Evolutionary conservation across 108 stramenopile species (phyloP).

Genomic region (Cylindrotheca closterium): DNA sequence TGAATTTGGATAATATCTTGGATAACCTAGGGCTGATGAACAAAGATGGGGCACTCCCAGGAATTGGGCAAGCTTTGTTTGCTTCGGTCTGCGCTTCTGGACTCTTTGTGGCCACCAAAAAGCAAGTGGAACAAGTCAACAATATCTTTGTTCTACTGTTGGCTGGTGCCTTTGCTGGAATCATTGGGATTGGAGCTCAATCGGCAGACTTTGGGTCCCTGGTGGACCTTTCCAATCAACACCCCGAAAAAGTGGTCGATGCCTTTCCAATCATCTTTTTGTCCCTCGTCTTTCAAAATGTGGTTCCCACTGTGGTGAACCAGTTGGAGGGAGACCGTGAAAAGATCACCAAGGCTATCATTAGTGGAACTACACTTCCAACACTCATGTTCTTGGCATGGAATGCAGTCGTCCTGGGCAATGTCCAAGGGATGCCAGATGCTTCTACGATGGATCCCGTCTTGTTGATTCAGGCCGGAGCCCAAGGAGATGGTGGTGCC

Average conservation of each 20-base stretch:
- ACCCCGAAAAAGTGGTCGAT: constrained; percentile 62
- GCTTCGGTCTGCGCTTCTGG: constrained; percentile 33
- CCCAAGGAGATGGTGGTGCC: constrained; percentile 6
- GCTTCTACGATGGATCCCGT: constrained; percentile 38
- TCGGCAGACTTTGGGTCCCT: constrained; percentile 57
- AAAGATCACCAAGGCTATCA: constrained; percentile 74
- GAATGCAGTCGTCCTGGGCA: constrained; percentile 83
- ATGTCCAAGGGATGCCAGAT: constrained; percentile 28
- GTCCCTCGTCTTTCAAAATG: constrained; percentile 84
- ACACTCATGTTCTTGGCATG: constrained; percentile 83
- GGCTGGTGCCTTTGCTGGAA: constrained; percentile 49
- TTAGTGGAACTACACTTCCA: constrained; percentile 72
- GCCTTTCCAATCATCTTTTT: constrained; percentile 82
- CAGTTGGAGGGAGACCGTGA: constrained; percentile 76
- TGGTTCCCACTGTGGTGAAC: constrained; percentile 80
- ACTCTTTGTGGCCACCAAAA: constrained; percentile 31
- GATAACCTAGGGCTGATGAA: constrained; percentile 17
- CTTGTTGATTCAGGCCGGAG: constrained; percentile 31
- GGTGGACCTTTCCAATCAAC: constrained; percentile 49
- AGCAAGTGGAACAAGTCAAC: constrained; percentile 51
- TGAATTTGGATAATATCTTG: constrained; percentile 40
- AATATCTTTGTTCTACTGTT: constrained; percentile 58
- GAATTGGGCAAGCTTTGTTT: constrained; percentile 44
- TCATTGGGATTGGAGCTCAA: constrained; percentile 50
- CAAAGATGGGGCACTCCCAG: constrained; percentile 10